phyloP scores from a whole-genome alignment of 2,329 filamentous ascomycete genomes.

The Westerdykella sp. region DNA sequence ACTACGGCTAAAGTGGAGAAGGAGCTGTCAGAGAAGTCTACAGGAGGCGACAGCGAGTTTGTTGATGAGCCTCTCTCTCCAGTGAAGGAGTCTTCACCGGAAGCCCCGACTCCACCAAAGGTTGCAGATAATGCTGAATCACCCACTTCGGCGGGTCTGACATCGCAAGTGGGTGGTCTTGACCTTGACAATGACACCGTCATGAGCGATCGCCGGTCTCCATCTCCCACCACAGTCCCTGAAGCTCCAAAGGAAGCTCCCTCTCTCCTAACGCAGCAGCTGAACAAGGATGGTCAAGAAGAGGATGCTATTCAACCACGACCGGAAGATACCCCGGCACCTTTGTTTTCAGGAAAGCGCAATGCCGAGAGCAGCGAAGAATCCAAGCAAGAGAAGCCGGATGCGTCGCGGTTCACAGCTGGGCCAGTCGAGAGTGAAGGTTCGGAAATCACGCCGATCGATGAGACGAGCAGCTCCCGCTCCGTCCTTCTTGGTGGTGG shows the following conservation, averaged over 20 bases:
- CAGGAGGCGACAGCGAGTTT: constrained; percentile 57
- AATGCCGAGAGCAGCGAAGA: constrained; percentile 21
- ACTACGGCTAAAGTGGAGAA: constrained; percentile 50
- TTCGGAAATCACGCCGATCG: constrained; percentile 33
- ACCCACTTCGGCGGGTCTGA: constrained; percentile 50
- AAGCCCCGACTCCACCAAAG: constrained; percentile 16
- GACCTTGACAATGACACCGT: constrained; percentile 55
- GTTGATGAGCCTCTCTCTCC: constrained; percentile 73
- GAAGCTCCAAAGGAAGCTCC: constrained; percentile 30
- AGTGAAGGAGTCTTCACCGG: constrained; percentile 13
- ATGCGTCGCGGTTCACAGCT: constrained; percentile 20
- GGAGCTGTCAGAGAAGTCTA: constrained; percentile 17
- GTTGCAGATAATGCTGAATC: constrained; percentile 32
- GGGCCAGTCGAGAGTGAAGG: constrained; percentile 24
- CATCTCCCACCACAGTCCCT: constrained; percentile 11
- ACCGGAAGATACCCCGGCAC: constrained; percentile 62
- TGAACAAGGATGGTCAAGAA: constrained; percentile 26
- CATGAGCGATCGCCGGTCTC: constrained; percentile 35
- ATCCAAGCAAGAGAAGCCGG: constrained; percentile 19
- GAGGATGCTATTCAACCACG: constrained; percentile 45
- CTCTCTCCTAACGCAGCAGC: constrained; percentile 40
- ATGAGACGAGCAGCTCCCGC: constrained; percentile 28
- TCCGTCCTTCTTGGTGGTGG: constrained; percentile 32
- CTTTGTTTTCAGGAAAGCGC: constrained; percentile 51
- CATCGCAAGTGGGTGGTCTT: constrained; percentile 51